Base-by-base conservation (phyloP, 1,284 basidiomycete genomes). In the Ceratobasidium sp. region DNA sequence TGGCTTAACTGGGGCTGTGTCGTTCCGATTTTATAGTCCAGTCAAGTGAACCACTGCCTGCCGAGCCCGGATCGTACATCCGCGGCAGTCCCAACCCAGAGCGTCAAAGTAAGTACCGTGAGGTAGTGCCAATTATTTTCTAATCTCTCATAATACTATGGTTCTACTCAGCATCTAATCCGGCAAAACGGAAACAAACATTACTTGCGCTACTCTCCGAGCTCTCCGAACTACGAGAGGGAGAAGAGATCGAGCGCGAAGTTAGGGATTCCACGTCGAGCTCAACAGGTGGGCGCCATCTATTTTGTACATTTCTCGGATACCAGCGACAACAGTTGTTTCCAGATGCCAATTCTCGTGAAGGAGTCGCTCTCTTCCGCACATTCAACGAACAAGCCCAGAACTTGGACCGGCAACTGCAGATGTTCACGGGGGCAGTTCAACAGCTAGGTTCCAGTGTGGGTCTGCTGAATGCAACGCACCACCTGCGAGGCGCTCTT, bases 401-500 rank as follows among this genome's bases (percentile, higher is more conserved):
- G 3, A 62, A 24, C 24, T 45, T 77, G 2, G 74, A 76, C 36
- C 48, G 59, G 14, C 67, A 78, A 31, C 74, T 78, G n/a, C 76
- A 78, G 33, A 31, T 22, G 4, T 76, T 78, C 29, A 60, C 64
- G 27, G 75, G 74, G 41, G 74, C 75, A 8, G 74, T 78, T 71
- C 74, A 74, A 7, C 76, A 75, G 33, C 72, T 78, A 1, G 77
- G 74, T 4, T 76, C 76, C 8, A 69, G 63, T 14, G 75, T 75
- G 19, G 76, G 76, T 4, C 53, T 78, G 17, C 41, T 75, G 45
- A 75, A 74, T 44, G 75, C 76, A 14, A 63, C 76, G 1, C 74
- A 65, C 47, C 69, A 77, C 24, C 71, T 78, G n/a, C 67, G 76
- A 8, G 64, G 54, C 2, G 51, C 63, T 19, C 71, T 77, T 24